Percentiles rank a stretch among this genome's conserved stretches.
These are phyloP conservation scores for Taiozyma sp. DNA, from an alignment of 1,139 yeast species.

Conservation along the genomic window DNA sequence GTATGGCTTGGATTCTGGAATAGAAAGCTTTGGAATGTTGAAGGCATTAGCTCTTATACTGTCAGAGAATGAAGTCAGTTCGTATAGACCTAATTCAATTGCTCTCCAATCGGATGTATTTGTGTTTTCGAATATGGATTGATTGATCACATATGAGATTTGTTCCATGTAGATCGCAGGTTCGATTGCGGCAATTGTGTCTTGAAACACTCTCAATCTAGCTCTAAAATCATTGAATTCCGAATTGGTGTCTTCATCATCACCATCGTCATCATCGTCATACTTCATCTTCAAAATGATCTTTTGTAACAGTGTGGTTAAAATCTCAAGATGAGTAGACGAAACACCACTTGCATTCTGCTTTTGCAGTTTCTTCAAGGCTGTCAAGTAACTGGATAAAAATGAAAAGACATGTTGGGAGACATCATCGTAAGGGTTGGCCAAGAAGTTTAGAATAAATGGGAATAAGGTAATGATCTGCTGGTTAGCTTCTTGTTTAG, in stretches of 20 bases:
- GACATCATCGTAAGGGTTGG: constrained; percentile 85
- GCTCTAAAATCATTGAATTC: constrained; percentile 72
- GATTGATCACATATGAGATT: constrained; percentile 60
- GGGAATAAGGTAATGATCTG: constrained; percentile 67
- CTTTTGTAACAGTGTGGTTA: constrained; percentile 61
- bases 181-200: constrained; percentile 70
- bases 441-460: constrained; percentile 59
- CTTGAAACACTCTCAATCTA: constrained; percentile 75
- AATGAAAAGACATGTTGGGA: constrained; percentile 79
- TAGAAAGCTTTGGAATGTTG: constrained; percentile 58
- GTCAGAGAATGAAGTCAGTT: constrained; percentile 74
- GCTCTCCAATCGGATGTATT: constrained; percentile 59
- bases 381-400: constrained; percentile 64
- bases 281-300: constrained; percentile 74
- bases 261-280: constrained; percentile 72
- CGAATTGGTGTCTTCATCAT: constrained; percentile 58
- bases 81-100: constrained; percentile 81
- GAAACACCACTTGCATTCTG: constrained; percentile 31
- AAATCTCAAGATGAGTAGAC: constrained; percentile 39
- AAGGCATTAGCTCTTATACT: constrained; percentile 69
- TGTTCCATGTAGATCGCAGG: constrained; percentile 70
- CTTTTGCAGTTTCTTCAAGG: constrained; percentile 51
- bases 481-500: constrained; percentile 37
- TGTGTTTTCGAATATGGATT: constrained; percentile 39
- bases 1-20: constrained; percentile 57